These are phyloP conservation scores for Astrocystis sublimbata DNA, from an alignment of 495 filamentous ascomycete species.

Conservation along the genomic window DNA sequence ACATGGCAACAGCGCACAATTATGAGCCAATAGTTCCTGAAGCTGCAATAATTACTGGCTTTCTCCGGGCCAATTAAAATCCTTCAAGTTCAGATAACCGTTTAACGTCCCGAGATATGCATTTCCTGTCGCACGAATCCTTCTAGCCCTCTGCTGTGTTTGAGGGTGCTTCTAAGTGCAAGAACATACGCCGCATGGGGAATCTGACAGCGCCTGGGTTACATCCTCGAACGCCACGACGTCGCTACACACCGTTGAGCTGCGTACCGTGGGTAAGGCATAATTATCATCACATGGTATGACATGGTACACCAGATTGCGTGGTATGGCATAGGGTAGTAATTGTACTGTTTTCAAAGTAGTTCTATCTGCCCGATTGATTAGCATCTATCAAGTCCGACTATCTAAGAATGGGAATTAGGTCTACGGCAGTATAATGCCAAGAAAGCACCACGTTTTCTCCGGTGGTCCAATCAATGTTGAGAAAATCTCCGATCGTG, in stretches of 20 bases:
- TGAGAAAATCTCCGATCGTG: conserved; percentile 1
- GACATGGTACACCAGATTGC: too few relatives aligned
- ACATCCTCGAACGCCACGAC: conserved; percentile 3
- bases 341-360: neutral
- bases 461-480: conserved; percentile 4
- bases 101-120: conserved; percentile 1
- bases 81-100: conserved; percentile 3
- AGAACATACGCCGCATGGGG: neutral
- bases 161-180: neutral
- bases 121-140: conserved; percentile 8
- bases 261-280: too few relatives aligned
- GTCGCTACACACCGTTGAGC: neutral
- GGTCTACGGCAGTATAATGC: neutral
- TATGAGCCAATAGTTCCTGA: neutral
- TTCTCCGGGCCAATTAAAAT: conserved; percentile 2
- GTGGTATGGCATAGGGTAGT: conserved; percentile 1
- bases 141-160: neutral
- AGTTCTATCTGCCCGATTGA: neutral
- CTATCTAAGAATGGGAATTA: too few relatives aligned
- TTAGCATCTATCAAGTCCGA: conserved; percentile 9
- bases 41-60: neutral
- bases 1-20: neutral
- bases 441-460: neutral
- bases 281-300: too few relatives aligned
- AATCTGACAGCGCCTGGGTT: neutral